Evolutionary conservation across 441 rosid species (phyloP), one percentile per base, ranked within the genome.

Genomic region (Isatis lusitanica): DNA sequence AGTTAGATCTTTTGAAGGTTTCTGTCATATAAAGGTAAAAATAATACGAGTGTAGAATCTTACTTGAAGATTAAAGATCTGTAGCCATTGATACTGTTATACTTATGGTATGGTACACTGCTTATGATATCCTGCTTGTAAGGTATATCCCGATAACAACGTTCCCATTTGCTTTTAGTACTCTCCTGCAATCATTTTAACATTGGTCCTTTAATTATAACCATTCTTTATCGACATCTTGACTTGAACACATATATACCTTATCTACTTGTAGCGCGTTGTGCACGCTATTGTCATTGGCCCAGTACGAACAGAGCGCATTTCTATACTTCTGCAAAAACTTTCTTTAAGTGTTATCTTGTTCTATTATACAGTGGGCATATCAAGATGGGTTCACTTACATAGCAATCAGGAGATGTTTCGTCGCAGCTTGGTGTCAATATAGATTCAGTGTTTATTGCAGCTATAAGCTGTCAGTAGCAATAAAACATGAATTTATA

Each of bases 1-100:
- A n/a, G n/a, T 13, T 21, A 40, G 10, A 43, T 43, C 16, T 42
- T 17, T 61, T 39, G 12, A 39, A 13, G 8, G 1, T 39, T 11
- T n/a, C n/a, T n/a, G n/a, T n/a, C n/a, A n/a, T n/a, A 15, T 15
- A 16, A 43, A n/a, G 18, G 15, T 18, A 42, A 21, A 43, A 39
- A 13, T 7, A 17, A 26, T 9, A 43, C 17, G 16, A 43, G 17
- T 13, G 47, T 5, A 43, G n/a, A 43, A 5, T n/a, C 26, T 80
- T 39, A 86, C 94, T 86, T 88, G 85, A 82, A 87, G 52, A 90
- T 63, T 66, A 90, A 64, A 35, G 87, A 66, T 9, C 85, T 84
- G 48, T 76, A 81, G 16, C 91, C 91, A 76, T 75, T 81, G n/a
- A 30, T 30, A 16, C 85, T 80, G 60, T 87, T 85, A 59, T 80